These are phyloP conservation scores for Populus trichocarpa DNA, from an alignment of 441 rosid genomes.

Conservation along the genomic window DNA sequence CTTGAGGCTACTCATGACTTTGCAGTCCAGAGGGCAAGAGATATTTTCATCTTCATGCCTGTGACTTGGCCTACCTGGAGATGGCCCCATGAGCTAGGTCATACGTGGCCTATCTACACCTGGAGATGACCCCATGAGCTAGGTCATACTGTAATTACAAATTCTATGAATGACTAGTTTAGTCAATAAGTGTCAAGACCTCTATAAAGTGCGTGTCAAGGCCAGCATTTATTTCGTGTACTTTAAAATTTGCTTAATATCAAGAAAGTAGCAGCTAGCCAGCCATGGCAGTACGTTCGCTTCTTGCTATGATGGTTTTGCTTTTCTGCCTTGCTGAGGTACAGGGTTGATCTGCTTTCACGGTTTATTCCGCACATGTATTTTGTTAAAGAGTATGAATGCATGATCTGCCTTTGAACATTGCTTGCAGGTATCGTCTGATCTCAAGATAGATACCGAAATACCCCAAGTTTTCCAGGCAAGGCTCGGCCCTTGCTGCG, in stretches of 20 bases:
- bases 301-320: slow-evolving; percentile 5
- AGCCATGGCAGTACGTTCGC: slow-evolving; percentile 9
- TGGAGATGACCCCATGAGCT: neutral
- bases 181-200: neutral
- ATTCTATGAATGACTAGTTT: neutral
- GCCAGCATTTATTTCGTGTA: neutral
- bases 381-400: neutral
- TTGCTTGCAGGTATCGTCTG: slow-evolving; percentile 20
- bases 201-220: neutral
- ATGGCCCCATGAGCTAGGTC: neutral
- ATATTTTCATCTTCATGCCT: neutral
- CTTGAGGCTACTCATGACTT: neutral
- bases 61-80: neutral
- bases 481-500: neutral
- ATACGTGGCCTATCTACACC: too few relatives aligned
- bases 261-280: neutral
- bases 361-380: neutral
- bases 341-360: neutral
- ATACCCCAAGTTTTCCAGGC: neutral
- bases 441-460: neutral
- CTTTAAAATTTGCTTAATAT: neutral
- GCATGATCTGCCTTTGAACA: neutral
- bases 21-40: neutral
- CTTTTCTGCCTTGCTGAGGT: slow-evolving; percentile 17
- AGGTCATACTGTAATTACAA: neutral